phyloP scores from a whole-genome alignment of 345 rosid genomes.

The Dovyalis caffra region DNA sequence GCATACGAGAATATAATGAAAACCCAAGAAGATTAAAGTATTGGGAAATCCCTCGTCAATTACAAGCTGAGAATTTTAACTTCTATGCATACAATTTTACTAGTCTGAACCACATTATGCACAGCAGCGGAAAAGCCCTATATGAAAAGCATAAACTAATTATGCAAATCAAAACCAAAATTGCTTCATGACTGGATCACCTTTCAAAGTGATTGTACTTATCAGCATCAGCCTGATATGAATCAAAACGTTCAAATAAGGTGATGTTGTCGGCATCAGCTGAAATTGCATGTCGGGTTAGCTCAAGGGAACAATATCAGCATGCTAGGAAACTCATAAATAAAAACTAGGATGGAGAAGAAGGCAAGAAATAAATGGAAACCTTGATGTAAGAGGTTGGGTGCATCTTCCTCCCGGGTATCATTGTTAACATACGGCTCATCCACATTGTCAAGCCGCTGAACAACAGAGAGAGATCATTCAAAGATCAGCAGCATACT shows the following conservation, averaged over 20 bases:
- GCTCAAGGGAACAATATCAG: not conserved
- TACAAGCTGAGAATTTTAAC: not conserved
- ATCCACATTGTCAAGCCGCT: slow-evolving; percentile 67
- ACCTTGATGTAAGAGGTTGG: slow-evolving; percentile 73
- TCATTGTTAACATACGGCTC: slow-evolving; percentile 36
- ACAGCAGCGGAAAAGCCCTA: not conserved
- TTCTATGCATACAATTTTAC: not conserved
- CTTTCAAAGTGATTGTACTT: slow-evolving; percentile 61
- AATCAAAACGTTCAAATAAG: slow-evolving; percentile 56
- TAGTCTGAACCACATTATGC: not conserved
- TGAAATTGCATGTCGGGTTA: slow-evolving; percentile 35
- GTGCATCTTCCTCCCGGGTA: slow-evolving; percentile 40
- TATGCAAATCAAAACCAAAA: not conserved
- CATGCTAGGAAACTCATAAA: not conserved
- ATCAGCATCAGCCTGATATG: slow-evolving; percentile 45
- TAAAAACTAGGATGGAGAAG: not conserved
- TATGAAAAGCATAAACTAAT: not conserved
- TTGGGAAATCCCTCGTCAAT: not conserved
- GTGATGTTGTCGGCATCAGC: slow-evolving; percentile 75
- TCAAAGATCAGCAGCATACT: not conserved
- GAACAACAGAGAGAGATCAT: slow-evolving; percentile 17
- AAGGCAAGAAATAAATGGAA: slow-evolving; percentile 2
- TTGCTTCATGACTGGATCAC: slow-evolving; percentile 26
- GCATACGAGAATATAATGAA: not conserved
- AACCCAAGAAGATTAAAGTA: not conserved